phyloP scores from a whole-genome alignment of 1,284 basidiomycete species.

The Trametes hirsuta region DNA sequence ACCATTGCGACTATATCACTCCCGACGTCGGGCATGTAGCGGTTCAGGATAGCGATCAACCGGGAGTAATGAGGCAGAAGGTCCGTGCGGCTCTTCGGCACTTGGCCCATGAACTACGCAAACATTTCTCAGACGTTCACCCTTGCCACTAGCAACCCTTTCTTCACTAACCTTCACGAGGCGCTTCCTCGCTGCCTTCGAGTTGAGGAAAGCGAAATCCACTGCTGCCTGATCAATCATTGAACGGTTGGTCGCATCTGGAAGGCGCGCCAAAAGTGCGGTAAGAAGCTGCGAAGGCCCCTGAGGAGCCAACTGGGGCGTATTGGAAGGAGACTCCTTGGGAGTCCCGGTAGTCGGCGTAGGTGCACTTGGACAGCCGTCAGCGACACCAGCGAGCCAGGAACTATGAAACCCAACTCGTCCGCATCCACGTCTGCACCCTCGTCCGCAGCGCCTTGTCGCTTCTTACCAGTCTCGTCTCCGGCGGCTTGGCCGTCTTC shows the following conservation, averaged over 20 bases:
- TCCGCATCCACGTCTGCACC: constrained; percentile 53
- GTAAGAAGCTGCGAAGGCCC: constrained; percentile 94
- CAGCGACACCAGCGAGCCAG: constrained; percentile 2
- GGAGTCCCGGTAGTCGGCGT: constrained; percentile 74
- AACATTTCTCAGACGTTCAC: background rate
- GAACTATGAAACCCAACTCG: constrained; percentile 45
- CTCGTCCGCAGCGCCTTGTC: constrained; percentile 34
- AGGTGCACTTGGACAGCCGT: constrained; percentile 40
- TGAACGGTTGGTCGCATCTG: constrained; percentile 91
- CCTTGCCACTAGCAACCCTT: background rate
- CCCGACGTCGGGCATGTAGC: constrained; percentile 94
- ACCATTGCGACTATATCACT: constrained; percentile 81
- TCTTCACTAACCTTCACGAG: constrained; percentile 71
- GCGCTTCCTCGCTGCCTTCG: constrained; percentile 91
- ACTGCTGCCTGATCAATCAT: constrained; percentile 94
- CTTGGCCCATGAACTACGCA: constrained; percentile 78
- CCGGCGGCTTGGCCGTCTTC: constrained; percentile 29
- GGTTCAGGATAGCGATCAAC: constrained; percentile 85
- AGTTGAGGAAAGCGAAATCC: constrained; percentile 96
- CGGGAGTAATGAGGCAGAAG: constrained; percentile 93
- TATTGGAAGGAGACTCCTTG: constrained; percentile 61
- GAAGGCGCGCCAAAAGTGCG: constrained; percentile 89
- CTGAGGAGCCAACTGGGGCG: constrained; percentile 73
- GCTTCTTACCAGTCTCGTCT: constrained; percentile 10
- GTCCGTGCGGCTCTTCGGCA: constrained; percentile 90